Evolutionary conservation across 2,329 filamentous ascomycete species (phyloP).

Genomic region (Didymella sp.): DNA sequence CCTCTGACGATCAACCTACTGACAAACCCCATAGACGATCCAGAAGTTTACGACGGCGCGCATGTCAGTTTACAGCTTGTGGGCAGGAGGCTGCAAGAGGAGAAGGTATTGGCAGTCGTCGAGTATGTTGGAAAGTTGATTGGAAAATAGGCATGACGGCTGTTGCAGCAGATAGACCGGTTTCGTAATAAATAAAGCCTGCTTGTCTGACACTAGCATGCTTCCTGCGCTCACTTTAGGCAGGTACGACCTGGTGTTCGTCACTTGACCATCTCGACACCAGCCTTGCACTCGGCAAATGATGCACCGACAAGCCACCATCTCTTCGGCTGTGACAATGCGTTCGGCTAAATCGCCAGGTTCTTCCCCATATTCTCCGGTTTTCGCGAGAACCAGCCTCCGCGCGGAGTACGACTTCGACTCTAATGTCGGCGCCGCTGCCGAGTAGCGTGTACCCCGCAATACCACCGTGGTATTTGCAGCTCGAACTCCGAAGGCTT

Average conservation of each 20-base stretch:
- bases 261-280: neutral
- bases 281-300: constrained; percentile 8
- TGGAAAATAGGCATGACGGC: constrained; percentile 18
- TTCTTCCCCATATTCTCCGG: constrained; percentile 5
- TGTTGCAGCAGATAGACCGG: neutral
- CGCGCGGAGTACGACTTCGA: constrained; percentile 3
- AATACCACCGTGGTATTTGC: constrained; percentile 1
- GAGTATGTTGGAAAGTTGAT: constrained; percentile 39
- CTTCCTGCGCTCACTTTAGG: neutral
- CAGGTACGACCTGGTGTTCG: neutral
- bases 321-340: neutral
- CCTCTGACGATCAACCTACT: constrained; percentile 4
- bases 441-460: constrained; percentile 9
- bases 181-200: neutral
- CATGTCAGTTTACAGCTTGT: constrained; percentile 49
- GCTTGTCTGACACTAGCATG: neutral
- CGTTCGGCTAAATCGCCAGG: neutral
- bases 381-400: constrained; percentile 4
- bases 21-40: constrained; percentile 42
- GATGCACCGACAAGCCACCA: neutral
- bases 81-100: constrained; percentile 48
- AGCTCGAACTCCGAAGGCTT: neutral
- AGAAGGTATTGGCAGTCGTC: constrained; percentile 49
- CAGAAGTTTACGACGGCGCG: constrained; percentile 49
- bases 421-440: constrained; percentile 7